These are phyloP conservation scores for Cantharellus cinnabarinus DNA, from an alignment of 768 basidiomycete genomes.

Conservation along the genomic window DNA sequence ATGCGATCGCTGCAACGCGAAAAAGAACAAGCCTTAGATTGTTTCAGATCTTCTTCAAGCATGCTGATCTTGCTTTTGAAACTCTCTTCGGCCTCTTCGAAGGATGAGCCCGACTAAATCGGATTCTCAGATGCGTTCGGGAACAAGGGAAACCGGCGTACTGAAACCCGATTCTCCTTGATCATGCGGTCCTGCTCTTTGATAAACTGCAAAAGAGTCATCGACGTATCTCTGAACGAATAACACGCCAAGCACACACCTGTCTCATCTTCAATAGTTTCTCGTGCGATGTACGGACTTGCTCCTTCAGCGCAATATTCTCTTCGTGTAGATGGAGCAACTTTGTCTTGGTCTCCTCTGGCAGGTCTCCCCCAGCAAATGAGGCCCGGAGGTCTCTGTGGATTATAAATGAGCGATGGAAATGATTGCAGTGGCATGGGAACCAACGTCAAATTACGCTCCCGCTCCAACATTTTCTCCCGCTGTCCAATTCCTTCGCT, in stretches of 20 bases:
- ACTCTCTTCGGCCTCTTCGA: constrained; percentile 52
- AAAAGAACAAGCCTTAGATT: constrained; percentile 19
- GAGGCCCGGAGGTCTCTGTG: constrained; percentile 56
- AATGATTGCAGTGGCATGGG: neutral
- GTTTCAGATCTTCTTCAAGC: constrained; percentile 38
- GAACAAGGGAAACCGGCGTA: constrained; percentile 21
- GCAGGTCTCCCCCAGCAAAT: constrained; percentile 55
- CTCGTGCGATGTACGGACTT: constrained; percentile 46
- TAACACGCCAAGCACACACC: constrained; percentile 19
- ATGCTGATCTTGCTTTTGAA: constrained; percentile 44
- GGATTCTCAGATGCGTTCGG: neutral
- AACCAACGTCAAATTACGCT: constrained; percentile 62
- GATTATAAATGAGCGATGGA: neutral
- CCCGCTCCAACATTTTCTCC: constrained; percentile 69
- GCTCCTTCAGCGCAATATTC: constrained; percentile 47
- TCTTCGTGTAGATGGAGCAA: constrained; percentile 62
- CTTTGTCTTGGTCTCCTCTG: constrained; percentile 62
- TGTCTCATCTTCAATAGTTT: constrained; percentile 64
- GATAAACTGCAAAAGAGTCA: neutral
- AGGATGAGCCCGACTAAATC: constrained; percentile 16
- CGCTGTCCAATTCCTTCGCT: constrained; percentile 78
- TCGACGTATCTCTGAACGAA: neutral
- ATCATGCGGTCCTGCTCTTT: neutral
- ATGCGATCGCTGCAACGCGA: constrained; percentile 30
- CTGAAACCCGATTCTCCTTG: constrained; percentile 22